phyloP scores from a whole-genome alignment of 768 basidiomycete species.

The Galerina sulciceps region DNA sequence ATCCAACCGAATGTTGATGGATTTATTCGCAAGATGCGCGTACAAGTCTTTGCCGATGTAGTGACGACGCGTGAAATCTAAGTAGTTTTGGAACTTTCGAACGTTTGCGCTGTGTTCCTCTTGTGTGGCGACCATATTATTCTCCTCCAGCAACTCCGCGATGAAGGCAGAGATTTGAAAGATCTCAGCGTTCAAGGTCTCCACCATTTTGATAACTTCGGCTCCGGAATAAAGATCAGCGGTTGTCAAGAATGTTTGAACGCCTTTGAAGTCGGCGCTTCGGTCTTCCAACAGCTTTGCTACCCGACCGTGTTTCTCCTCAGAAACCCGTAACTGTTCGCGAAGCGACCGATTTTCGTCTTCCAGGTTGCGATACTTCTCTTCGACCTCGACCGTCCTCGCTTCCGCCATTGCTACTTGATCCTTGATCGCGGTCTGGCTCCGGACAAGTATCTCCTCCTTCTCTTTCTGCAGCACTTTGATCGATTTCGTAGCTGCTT shows the following conservation, averaged over 20 bases:
- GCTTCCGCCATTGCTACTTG: background rate
- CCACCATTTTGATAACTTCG: conserved; percentile 42
- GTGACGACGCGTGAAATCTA: background rate
- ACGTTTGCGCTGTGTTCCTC: conserved; percentile 2
- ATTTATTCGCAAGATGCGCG: conserved; percentile 15
- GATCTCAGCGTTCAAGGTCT: conserved; percentile 51
- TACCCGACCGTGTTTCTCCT: conserved; percentile 22
- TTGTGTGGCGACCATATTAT: background rate
- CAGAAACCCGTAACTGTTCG: conserved; percentile 18
- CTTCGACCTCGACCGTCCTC: conserved; percentile 2
- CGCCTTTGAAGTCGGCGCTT: conserved; percentile 43
- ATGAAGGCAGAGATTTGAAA: conserved; percentile 50
- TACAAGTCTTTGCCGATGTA: conserved; percentile 18
- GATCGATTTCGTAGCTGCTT: background rate
- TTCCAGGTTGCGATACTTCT: conserved; percentile 9
- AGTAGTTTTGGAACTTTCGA: background rate
- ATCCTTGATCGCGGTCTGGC: background rate
- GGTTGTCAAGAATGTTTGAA: conserved; percentile 47
- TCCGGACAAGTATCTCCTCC: background rate
- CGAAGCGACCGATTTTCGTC: conserved; percentile 6
- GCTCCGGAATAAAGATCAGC: conserved; percentile 47
- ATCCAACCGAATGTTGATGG: conserved; percentile 16
- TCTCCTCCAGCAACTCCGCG: conserved; percentile 33
- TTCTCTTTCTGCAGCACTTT: conserved; percentile 8
- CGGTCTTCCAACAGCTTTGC: conserved; percentile 28